Evolutionary conservation across 1,284 basidiomycete species (phyloP).

Genomic region (Boletus smithii): DNA sequence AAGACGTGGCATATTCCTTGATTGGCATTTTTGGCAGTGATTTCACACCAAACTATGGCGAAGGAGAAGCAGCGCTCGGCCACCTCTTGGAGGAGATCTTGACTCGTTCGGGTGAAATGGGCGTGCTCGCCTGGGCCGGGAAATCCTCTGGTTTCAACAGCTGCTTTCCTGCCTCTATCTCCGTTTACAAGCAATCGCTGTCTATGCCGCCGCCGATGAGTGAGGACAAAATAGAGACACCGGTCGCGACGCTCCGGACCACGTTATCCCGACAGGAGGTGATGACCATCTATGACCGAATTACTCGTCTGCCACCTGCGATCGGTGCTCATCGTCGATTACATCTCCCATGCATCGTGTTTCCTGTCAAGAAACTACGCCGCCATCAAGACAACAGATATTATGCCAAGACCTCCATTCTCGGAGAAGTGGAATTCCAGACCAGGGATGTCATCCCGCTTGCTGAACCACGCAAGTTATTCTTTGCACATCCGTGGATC

Average conservation of each 20-base stretch:
- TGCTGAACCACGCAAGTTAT: conserved; percentile 1
- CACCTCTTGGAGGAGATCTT: conserved; percentile 15
- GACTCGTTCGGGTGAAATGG: conserved; percentile 9
- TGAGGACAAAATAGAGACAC: conserved; percentile 6
- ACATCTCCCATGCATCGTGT: conserved; percentile 7
- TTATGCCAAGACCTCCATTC: conserved; percentile 1
- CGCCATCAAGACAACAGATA: not conserved
- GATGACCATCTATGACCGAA: conserved; percentile 6
- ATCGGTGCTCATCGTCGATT: conserved; percentile 8
- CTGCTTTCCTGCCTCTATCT: conserved; percentile 6
- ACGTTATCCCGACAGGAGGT: conserved; percentile 2
- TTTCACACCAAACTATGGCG: conserved; percentile 12
- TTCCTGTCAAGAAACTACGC: conserved; percentile 4
- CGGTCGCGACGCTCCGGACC: conserved; percentile 1
- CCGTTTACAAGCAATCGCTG: conserved; percentile 4
- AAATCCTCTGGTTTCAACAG: conserved; percentile 13
- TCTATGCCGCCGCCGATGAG: conserved; percentile 1
- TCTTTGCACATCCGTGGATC: conserved; percentile 4
- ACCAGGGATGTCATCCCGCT: conserved; percentile 1
- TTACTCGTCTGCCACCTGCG: conserved; percentile 2
- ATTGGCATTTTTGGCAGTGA: conserved; percentile 13
- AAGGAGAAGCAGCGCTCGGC: conserved; percentile 9
- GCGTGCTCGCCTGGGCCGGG: conserved; percentile 14
- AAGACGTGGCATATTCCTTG: conserved; percentile 14
- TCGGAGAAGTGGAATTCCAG: conserved; percentile 6